A percentile compares a stretch with the other conserved stretches of the same genome.
phyloP scores from a whole-genome alignment of 1,284 basidiomycete species.

The Leccinum angustisporum region DNA sequence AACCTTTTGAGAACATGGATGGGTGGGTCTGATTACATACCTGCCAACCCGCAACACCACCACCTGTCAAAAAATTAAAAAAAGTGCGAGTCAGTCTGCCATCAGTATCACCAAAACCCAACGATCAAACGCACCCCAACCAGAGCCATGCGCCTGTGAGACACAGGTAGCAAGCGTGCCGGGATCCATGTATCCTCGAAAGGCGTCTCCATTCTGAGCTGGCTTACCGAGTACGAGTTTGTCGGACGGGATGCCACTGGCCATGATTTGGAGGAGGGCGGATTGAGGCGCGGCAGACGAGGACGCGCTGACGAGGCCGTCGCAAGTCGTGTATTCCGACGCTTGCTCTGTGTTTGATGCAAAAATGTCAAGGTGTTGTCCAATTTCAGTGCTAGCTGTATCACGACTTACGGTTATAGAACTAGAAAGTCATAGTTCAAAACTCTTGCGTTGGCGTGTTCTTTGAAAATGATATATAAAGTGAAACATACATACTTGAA shows the following conservation, averaged over 20 bases:
- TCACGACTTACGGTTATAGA: constrained; percentile 56
- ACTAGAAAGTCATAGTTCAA: constrained; percentile 33
- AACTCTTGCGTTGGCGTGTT: neutral
- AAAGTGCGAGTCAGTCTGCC: neutral
- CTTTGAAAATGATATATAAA: neutral
- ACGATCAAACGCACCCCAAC: neutral
- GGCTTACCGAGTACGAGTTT: neutral
- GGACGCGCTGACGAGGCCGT: constrained; percentile 41
- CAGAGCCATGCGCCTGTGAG: neutral
- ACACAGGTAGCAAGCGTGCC: neutral
- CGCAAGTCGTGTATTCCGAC: constrained; percentile 46
- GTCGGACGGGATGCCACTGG: constrained; percentile 43
- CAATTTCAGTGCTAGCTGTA: too few species aligned
- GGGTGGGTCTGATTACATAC: neutral
- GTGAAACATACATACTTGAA: constrained; percentile 34
- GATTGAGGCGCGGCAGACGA: constrained; percentile 44
- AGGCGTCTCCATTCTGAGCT: neutral
- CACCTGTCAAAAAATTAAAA: neutral
- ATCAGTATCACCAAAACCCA: neutral
- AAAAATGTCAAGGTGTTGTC: neutral
- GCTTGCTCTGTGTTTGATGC: constrained; percentile 40
- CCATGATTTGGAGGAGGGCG: constrained; percentile 60
- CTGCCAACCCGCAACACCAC: neutral
- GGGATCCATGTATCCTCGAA: neutral
- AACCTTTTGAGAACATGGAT: neutral